Conservation (phyloP, 331 rosid genomes). For the Saraca asoca region DNA sequence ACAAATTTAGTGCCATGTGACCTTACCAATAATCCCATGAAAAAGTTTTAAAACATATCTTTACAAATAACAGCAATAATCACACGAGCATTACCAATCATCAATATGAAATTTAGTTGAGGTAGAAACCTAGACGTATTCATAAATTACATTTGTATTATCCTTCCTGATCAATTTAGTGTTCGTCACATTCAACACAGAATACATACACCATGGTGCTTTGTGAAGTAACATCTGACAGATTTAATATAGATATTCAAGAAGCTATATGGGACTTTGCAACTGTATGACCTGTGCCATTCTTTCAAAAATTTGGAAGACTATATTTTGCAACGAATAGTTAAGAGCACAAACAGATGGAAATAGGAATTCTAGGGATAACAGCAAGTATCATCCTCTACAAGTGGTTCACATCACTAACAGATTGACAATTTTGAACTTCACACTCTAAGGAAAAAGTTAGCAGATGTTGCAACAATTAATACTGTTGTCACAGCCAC, state of each 20-base stretch:
- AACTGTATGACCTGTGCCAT: slow-evolving; percentile 11
- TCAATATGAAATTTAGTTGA: slow-evolving; percentile 1
- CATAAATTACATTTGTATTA: not conserved
- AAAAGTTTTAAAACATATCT: not conserved
- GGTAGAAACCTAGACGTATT: slow-evolving; percentile 6
- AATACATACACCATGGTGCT: not conserved
- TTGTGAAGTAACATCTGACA: not conserved
- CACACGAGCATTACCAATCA: not conserved
- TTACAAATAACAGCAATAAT: slow-evolving; percentile 12
- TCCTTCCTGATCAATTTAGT: slow-evolving; percentile 13
- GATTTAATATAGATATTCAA: slow-evolving; percentile 17
- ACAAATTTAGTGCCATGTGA: slow-evolving; percentile 1
- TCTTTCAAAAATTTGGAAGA: slow-evolving; percentile 16
- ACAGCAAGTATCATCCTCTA: slow-evolving; percentile 16
- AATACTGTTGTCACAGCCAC: slow-evolving; percentile 1
- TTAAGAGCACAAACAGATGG: slow-evolving; percentile 7
- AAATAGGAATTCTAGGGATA: not conserved
- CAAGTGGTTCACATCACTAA: not conserved
- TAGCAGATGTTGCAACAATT: not conserved
- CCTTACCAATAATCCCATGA: slow-evolving; percentile 4
- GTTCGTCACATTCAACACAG: slow-evolving; percentile 4
- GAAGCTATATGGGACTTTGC: slow-evolving; percentile 1
- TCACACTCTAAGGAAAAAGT: not conserved
- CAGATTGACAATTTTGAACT: not conserved
- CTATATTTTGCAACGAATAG: slow-evolving; percentile 17